Conservation (phyloP, 768 basidiomycete genomes). For the Austroboletus eburneus region DNA sequence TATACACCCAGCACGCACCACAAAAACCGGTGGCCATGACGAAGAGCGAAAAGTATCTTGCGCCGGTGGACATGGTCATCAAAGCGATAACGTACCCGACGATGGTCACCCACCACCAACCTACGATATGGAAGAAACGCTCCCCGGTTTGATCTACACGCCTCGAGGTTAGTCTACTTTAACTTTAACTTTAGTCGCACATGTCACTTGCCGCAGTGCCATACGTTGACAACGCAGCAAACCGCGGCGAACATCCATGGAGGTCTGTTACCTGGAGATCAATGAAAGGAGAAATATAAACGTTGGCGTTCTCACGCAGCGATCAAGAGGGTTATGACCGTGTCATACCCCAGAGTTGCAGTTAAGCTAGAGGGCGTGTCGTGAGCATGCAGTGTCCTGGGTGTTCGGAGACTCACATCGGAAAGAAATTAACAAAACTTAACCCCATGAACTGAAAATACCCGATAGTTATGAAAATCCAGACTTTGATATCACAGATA, state of each 20-base stretch:
- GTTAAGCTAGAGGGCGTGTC: too few species aligned
- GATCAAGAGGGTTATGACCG: too few species aligned
- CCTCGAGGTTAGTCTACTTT: too few species aligned
- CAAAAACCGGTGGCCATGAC: conserved; percentile 57
- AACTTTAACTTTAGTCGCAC: too few species aligned
- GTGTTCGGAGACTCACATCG: not conserved
- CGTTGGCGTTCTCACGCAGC: too few species aligned
- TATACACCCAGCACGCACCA: conserved; percentile 33
- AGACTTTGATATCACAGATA: not conserved
- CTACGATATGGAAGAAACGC: conserved; percentile 56
- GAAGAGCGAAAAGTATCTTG: conserved; percentile 59
- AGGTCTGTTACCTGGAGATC: too few species aligned
- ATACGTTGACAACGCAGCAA: too few species aligned
- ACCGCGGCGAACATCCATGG: too few species aligned
- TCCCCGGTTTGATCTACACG: conserved; percentile 52
- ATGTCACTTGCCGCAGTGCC: too few species aligned
- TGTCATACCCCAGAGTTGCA: too few species aligned
- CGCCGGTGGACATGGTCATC: conserved; percentile 45
- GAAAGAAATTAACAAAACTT: not conserved
- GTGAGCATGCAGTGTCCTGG: too few species aligned
- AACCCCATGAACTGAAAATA: not conserved
- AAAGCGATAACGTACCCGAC: conserved; percentile 59
- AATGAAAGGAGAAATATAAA: too few species aligned
- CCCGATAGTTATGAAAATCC: not conserved
- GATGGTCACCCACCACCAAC: conserved; percentile 59